These are phyloP conservation scores for Penicillium odoratum DNA, from an alignment of 495 filamentous ascomycete genomes.

Conservation along the genomic window DNA sequence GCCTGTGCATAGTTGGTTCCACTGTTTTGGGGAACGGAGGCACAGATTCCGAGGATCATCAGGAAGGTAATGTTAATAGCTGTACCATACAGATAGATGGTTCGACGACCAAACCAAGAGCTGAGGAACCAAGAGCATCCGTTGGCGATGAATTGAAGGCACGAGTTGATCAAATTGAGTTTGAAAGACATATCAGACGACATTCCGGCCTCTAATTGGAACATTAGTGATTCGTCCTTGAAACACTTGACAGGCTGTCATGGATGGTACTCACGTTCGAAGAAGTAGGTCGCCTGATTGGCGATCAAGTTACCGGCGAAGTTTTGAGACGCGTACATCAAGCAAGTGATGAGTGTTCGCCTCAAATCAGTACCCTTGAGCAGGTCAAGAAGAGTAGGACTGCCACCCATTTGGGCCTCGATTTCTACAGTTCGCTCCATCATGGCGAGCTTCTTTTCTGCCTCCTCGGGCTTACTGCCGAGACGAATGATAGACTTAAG, in stretches of 20 bases:
- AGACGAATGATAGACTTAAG: constrained; percentile 64
- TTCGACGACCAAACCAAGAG: constrained; percentile 45
- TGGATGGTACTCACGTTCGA: constrained; percentile 58
- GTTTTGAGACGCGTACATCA: constrained; percentile 43
- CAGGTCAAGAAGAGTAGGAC: constrained; percentile 67
- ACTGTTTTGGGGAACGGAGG: constrained; percentile 37
- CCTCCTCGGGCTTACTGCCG: constrained; percentile 55
- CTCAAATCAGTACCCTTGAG: constrained; percentile 70
- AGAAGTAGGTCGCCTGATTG: constrained; percentile 65
- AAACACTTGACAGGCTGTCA: constrained; percentile 66
- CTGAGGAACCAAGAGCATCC: constrained; percentile 24
- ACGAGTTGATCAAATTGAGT: constrained; percentile 39
- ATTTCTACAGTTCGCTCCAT: constrained; percentile 78
- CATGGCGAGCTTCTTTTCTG: constrained; percentile 74
- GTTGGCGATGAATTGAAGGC: constrained; percentile 38
- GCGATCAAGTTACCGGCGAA: constrained; percentile 14
- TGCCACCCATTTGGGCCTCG: constrained; percentile 62
- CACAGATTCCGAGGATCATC: constrained; percentile 44
- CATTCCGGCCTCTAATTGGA: constrained; percentile 28
- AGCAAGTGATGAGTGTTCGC: constrained; percentile 72
- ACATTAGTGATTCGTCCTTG: constrained; percentile 27
- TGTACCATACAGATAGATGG: constrained; percentile 48
- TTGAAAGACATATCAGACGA: constrained; percentile 27
- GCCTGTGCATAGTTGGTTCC: constrained; percentile 49
- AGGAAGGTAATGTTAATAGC: constrained; percentile 33